A percentile compares a stretch with the other conserved stretches of the same genome.
Conservation (phyloP, 805 yeast genomes). For the Pichia insulana region DNA sequence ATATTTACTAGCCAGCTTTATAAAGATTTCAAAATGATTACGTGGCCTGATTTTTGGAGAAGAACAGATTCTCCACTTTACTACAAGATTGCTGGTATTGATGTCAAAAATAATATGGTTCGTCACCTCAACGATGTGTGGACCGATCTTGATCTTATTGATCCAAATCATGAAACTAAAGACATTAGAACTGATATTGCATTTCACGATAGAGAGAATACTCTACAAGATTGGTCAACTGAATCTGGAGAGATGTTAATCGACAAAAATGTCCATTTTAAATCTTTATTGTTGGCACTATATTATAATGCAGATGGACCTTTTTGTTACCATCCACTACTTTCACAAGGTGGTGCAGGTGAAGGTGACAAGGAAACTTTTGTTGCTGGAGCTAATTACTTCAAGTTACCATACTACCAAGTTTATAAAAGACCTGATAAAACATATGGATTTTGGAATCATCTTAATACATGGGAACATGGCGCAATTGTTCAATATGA, state of each 20-base stretch:
- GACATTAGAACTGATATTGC: conserved; percentile 30
- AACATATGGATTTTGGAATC: conserved; percentile 22
- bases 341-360: conserved; percentile 59
- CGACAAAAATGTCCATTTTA: conserved; percentile 49
- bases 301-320: conserved; percentile 66
- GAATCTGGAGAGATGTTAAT: conserved; percentile 64
- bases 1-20: conserved; percentile 35
- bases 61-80: conserved; percentile 56
- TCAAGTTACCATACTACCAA: conserved; percentile 41
- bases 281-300: conserved; percentile 48
- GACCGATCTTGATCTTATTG: conserved; percentile 19
- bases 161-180: conserved; percentile 28
- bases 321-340: conserved; percentile 46
- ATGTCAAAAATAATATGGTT: conserved; percentile 22
- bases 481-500: conserved; percentile 26
- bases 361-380: conserved; percentile 77
- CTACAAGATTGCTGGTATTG: conserved; percentile 30
- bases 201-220: conserved; percentile 52
- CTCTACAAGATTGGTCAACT: conserved; percentile 57
- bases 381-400: conserved; percentile 51
- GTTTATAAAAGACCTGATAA: conserved; percentile 29
- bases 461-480: conserved; percentile 20
- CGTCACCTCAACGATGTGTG: conserved; percentile 21
- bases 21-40: conserved; percentile 40
- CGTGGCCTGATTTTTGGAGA: conserved; percentile 76